Base-by-base conservation (phyloP, 306 rosid species). In the Pachyrhizus erosus region DNA sequence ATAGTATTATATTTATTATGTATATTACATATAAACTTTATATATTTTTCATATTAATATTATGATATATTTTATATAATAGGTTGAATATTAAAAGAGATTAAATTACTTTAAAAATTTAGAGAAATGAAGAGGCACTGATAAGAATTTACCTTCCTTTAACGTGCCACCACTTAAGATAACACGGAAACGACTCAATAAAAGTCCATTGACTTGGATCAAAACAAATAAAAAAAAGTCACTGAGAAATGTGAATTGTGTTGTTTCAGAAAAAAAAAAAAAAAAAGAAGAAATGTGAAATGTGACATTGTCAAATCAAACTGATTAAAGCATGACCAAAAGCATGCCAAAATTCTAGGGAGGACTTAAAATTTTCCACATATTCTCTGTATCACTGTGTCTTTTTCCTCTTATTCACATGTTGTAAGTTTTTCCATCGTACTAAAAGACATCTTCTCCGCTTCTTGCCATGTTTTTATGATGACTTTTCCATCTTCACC, bases 161-260 rank as follows among this genome's bases (percentile, higher is more conserved):
- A 61, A 61, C 39, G 18, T 27, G 20, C 39, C 9, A 27, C 69
- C 21, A 29, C 40, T 5, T 26, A 29, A 60, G 42, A 15, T 29
- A 62, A 31, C 24, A 33, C 23, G 70, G 70, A 17, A 64, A 31
- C 70, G 24, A 64, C 48, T 24, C 29, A 9, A 66, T 11, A 17
- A 34, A 66, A 66, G 17, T 66, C 46, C 72, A 37, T 18, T 66
- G 72, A 66, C 26, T 66, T 33, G 17, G 49, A 34, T 66, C 72
- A 18, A n/a, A 65, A 17, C 45, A 64, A 65, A 33, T 3, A 9
- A 65, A 65, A 34, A 34, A 1, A 7, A 33, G 71, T 34, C 46
- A 34, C 1, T n/a, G 27, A 34, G 18, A n/a, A n/a, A n/a, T n/a
- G n/a, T n/a, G n/a, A n/a, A n/a, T n/a, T n/a, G n/a, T n/a, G n/a